Conservation (phyloP, 768 basidiomycete genomes). For the Boletus bicolor region DNA sequence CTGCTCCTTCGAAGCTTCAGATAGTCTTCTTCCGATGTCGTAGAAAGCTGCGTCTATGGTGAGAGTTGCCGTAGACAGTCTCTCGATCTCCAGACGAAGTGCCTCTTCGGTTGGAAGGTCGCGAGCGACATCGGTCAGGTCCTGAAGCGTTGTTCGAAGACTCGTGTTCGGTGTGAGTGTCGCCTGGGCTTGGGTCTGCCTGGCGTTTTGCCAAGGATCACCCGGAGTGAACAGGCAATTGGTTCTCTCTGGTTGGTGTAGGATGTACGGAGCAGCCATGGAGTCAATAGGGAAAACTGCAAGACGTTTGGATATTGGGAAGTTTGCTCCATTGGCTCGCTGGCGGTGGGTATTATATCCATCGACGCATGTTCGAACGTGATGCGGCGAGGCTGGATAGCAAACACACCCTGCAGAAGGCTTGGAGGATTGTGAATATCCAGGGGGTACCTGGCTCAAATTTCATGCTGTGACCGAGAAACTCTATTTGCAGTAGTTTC, state of each 20-base stretch:
- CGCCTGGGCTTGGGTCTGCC: not conserved
- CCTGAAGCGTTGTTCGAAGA: not conserved
- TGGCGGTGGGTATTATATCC: conserved; percentile 11
- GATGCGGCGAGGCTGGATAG: not conserved
- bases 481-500: not conserved
- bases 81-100: conserved; percentile 17
- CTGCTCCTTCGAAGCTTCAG: conserved; percentile 8
- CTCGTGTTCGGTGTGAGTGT: not conserved
- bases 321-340: not conserved
- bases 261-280: conserved; percentile 9
- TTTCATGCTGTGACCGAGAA: not conserved
- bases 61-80: conserved; percentile 13
- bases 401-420: not conserved
- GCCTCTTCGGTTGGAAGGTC: conserved; percentile 12
- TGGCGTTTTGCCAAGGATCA: not conserved
- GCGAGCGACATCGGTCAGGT: not conserved
- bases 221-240: not conserved
- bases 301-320: not conserved
- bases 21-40: conserved; percentile 9
- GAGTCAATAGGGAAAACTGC: not conserved
- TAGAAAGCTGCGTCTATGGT: conserved; percentile 17
- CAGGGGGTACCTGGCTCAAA: not conserved
- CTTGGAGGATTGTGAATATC: conserved; percentile 9
- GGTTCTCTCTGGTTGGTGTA: not conserved
- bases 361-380: not conserved